These are phyloP conservation scores for Panaeolus papilionaceus DNA, from an alignment of 768 basidiomycete species.

Conservation along the genomic window DNA sequence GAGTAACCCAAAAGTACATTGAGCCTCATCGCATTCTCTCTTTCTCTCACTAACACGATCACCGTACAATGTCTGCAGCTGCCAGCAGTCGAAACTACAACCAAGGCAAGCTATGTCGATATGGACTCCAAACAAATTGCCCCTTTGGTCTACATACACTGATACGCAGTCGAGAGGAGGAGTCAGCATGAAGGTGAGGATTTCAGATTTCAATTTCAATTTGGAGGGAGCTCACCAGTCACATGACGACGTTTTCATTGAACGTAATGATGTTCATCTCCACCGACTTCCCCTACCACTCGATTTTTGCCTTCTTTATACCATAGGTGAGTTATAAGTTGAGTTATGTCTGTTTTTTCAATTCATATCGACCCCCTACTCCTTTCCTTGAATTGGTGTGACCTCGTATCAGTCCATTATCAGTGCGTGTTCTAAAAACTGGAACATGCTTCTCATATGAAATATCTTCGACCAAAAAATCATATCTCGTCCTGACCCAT, in stretches of 20 bases:
- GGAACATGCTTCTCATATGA: not conserved
- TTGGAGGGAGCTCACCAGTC: too few relatives aligned
- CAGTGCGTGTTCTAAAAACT: constrained; percentile 7
- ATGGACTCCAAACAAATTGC: not conserved
- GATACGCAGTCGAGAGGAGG: too few relatives aligned
- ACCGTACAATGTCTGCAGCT: not conserved
- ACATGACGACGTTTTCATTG: too few relatives aligned
- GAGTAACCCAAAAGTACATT: too few relatives aligned
- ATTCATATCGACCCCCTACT: not conserved
- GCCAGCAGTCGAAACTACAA: not conserved
- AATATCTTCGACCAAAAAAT: not conserved
- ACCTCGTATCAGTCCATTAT: not conserved
- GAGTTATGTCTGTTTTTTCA: not conserved
- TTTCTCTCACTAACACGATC: not conserved
- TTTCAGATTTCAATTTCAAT: too few relatives aligned
- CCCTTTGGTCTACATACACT: too few relatives aligned
- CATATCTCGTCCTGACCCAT: not conserved
- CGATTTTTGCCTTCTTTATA: too few relatives aligned
- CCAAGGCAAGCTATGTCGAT: not conserved
- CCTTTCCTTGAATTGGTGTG: not conserved
- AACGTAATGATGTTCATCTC: too few relatives aligned
- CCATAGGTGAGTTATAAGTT: too few relatives aligned
- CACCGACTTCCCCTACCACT: too few relatives aligned
- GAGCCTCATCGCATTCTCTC: not conserved
- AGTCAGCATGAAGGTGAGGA: too few relatives aligned